phyloP scores from a whole-genome alignment of 306 rosid species.

The Hippophae rhamnoides region DNA sequence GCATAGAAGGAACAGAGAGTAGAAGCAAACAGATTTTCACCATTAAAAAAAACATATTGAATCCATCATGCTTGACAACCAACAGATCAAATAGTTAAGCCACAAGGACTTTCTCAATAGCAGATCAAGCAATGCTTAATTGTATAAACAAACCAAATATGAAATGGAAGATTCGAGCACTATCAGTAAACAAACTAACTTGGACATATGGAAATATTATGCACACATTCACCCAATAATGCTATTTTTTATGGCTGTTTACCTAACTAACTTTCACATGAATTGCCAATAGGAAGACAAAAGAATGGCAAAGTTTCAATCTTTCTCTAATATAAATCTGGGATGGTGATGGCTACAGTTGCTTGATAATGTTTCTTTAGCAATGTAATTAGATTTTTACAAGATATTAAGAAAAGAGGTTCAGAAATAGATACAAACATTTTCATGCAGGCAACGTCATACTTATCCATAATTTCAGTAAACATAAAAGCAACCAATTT shows the following conservation, averaged over 20 bases:
- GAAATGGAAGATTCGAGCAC: constrained; percentile 2
- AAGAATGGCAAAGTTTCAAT: not conserved
- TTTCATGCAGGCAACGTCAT: too few relatives aligned
- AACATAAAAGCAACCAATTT: not conserved
- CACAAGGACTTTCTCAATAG: not conserved
- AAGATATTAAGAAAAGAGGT: too few relatives aligned
- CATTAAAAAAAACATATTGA: not conserved
- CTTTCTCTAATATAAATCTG: not conserved
- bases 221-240: not conserved
- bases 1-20: not conserved
- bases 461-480: not conserved
- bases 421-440: too few relatives aligned
- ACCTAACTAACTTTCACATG: not conserved
- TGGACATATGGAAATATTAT: not conserved
- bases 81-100: not conserved
- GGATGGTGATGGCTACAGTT: too few relatives aligned
- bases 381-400: too few relatives aligned
- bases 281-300: constrained; percentile 1
- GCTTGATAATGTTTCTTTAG: too few relatives aligned
- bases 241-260: not conserved
- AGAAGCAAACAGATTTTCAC: not conserved
- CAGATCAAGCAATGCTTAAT: constrained; percentile 1
- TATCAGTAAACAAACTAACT: not conserved
- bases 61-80: not conserved
- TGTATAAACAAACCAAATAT: not conserved